These are phyloP conservation scores for Trichopus zeylanicus DNA, from an alignment of 116 monocot species.

Conservation along the genomic window DNA sequence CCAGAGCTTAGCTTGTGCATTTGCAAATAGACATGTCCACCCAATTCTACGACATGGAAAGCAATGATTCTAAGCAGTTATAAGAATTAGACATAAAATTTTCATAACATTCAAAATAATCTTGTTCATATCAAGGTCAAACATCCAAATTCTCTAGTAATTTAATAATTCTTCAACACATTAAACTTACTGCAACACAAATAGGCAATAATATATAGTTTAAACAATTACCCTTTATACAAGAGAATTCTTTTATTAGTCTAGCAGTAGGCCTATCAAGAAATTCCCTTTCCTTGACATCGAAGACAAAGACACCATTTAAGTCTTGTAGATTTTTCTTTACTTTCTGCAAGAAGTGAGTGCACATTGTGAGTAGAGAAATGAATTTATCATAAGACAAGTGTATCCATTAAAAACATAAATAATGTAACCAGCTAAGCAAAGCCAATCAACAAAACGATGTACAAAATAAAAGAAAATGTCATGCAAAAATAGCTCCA, in stretches of 20 bases:
- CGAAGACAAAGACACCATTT: slow-evolving; percentile 81
- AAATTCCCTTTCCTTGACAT: slow-evolving; percentile 63
- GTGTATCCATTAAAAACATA: not conserved
- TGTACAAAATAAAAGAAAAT: not conserved
- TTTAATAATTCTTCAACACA: too few relatives aligned
- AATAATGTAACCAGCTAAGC: not conserved
- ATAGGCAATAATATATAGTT: not conserved
- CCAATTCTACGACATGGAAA: too few relatives aligned
- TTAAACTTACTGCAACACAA: too few relatives aligned
- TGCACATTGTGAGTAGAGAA: not conserved
- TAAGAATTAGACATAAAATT: too few relatives aligned
- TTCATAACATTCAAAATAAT: too few relatives aligned
- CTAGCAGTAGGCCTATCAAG: slow-evolving; percentile 91
- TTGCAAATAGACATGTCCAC: too few relatives aligned
- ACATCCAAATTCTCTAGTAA: too few relatives aligned
- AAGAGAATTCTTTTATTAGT: slow-evolving; percentile 79
- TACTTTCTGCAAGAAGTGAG: slow-evolving; percentile 45
- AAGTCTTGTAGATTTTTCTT: slow-evolving; percentile 90
- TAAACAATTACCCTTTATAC: slow-evolving; percentile 41
- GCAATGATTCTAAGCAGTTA: too few relatives aligned
- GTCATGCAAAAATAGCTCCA: not conserved
- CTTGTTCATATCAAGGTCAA: too few relatives aligned
- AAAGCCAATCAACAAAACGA: not conserved
- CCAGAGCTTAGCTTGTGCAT: too few relatives aligned
- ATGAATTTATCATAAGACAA: not conserved